Evolutionary conservation across 202 grass and related monocot species (phyloP).

Genomic region (Digitaria exilis): DNA sequence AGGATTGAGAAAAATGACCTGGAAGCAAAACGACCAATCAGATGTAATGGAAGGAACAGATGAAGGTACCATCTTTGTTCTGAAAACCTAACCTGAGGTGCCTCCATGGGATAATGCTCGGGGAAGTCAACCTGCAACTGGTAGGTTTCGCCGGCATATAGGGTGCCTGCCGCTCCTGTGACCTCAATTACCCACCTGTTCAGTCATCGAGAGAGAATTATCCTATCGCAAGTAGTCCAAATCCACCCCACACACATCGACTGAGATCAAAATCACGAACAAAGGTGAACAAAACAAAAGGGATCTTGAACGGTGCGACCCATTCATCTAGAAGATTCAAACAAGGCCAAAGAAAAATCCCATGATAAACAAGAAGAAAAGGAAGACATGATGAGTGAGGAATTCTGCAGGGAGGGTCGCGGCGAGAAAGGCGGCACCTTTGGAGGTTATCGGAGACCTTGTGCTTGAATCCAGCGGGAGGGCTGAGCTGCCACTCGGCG

Average conservation of each 20-base stretch:
- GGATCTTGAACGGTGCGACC: background rate
- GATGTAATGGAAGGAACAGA: constrained; percentile 5
- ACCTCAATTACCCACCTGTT: constrained; percentile 92
- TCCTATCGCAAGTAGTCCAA: background rate
- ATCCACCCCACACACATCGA: constrained; percentile 11
- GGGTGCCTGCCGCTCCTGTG: constrained; percentile 69
- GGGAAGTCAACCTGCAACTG: constrained; percentile 93
- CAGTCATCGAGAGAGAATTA: constrained; percentile 1
- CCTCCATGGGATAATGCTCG: constrained; percentile 97
- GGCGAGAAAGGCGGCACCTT: constrained; percentile 48
- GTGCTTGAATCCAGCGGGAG: constrained; percentile 74
- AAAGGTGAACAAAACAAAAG: background rate
- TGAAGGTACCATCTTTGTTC: background rate
- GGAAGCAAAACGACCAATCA: constrained; percentile 16
- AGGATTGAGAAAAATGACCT: constrained; percentile 94
- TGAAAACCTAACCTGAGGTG: constrained; percentile 65
- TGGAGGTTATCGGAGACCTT: constrained; percentile 82
- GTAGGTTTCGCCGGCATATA: constrained; percentile 80
- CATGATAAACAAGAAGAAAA: background rate
- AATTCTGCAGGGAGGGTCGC: constrained; percentile 7
- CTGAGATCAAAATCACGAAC: constrained; percentile 22
- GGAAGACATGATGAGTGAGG: background rate
- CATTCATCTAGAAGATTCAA: background rate
- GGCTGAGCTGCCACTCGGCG: constrained; percentile 77
- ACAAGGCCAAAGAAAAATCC: background rate